phyloP scores from a whole-genome alignment of 1,284 basidiomycete genomes.

The Pseudozyma sp. region DNA sequence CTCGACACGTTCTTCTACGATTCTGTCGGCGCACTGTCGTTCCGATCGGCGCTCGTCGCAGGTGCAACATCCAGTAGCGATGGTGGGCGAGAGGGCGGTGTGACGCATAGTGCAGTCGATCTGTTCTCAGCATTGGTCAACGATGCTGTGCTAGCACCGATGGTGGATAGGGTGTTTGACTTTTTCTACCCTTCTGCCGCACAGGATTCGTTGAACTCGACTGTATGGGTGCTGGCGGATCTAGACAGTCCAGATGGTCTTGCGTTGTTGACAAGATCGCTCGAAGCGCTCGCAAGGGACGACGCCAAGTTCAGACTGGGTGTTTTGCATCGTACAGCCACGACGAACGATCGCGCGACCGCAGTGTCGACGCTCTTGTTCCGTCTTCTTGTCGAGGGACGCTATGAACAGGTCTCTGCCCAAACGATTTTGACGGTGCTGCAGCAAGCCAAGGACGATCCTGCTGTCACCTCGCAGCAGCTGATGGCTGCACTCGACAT shows the following conservation, averaged over 20 bases:
- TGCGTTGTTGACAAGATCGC: constrained; percentile 74
- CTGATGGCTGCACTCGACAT: background rate
- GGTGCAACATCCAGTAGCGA: constrained; percentile 45
- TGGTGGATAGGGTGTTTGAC: constrained; percentile 58
- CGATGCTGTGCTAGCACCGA: background rate
- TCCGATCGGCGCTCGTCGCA: constrained; percentile 78
- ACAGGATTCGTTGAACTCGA: constrained; percentile 69
- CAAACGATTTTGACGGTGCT: constrained; percentile 15
- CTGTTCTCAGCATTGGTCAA: constrained; percentile 37
- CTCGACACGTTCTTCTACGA: constrained; percentile 88
- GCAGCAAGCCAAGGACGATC: constrained; percentile 1
- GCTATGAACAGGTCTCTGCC: constrained; percentile 7
- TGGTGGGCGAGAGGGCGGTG: constrained; percentile 70
- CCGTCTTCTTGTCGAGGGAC: constrained; percentile 21
- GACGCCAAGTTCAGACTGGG: constrained; percentile 40
- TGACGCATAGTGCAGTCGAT: constrained; percentile 64
- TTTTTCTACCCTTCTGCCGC: constrained; percentile 75
- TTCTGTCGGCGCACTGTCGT: constrained; percentile 77
- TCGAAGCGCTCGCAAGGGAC: constrained; percentile 75
- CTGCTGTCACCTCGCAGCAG: constrained; percentile 5
- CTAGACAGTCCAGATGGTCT: constrained; percentile 77
- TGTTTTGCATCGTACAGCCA: constrained; percentile 18
- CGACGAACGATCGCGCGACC: constrained; percentile 41
- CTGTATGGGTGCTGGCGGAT: constrained; percentile 81
- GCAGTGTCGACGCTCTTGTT: constrained; percentile 27